Evolutionary conservation across 2,329 filamentous ascomycete species (phyloP), one percentile per base, ranked within the genome.

Genomic region (Dactylonectria macrodidyma): DNA sequence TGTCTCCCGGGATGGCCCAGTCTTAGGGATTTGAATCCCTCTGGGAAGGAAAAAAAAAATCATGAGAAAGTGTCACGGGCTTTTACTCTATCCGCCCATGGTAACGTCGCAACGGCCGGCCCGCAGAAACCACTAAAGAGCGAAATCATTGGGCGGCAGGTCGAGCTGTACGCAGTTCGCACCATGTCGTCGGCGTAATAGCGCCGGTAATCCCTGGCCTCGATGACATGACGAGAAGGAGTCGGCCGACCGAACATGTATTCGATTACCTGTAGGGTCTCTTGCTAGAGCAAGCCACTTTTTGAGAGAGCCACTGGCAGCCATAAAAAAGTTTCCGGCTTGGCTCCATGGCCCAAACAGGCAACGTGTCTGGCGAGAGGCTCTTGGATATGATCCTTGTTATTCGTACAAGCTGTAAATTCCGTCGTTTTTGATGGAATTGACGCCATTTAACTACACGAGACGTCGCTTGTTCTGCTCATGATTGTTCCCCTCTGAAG

Each of bases 81-180:
- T 30, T 30, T 4, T 4, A 5, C 26, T 30, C 14, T 14, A 1
- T 19, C 19, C 19, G 19, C n/a, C 34, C 38, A 24, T 26, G n/a
- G 64, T 59, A 66, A 66, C 64, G 64, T 66, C 64, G 59, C 59
- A 65, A 33, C 16, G 41, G 19, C 8, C 41, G 47, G 48, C 41
- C 52, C 60, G 44, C 52, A 9, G 10, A 19, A 22, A 24, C 46
- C 19, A 47, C 46, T 47, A 41, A 16, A 41, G 26, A 30, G 26
- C 7, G 26, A 30, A 30, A 30, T 30, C 26, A 30, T 30, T 30
- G 26, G 58, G 22, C 34, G 48, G 4, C 9, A 44, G 38, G 16
- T 16, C 38, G 38, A 44, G 38, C 36, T 11, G 36, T 14, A 14
- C 36, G 36, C 11, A 38, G 36, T 11, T n/a, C 14, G 58, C 22